Evolutionary conservation across 345 rosid species (phyloP), one percentile per base, ranked within the genome.

Genomic region (Streptanthus diversifolius): DNA sequence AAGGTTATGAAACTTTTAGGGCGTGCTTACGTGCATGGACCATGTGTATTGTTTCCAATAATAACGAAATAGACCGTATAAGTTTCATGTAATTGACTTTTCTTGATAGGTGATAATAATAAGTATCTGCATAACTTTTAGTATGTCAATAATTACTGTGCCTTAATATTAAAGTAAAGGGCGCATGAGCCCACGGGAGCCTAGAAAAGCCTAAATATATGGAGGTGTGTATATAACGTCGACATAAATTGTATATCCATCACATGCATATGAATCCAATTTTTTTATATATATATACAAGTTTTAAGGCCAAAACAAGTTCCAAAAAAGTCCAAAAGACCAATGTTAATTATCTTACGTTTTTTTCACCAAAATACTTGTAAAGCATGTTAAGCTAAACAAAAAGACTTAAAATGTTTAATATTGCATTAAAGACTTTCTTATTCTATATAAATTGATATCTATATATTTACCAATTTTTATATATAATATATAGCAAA

Each of bases 11-110:
- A 33, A 76, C 72, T 77, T 77, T 77, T 57, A 51, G 63, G 72
- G 76, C 80, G 72, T 71, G 80, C 80, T 7, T 77, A 65, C 76
- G 76, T 77, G 80, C 80, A 77, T 71, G 80, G 80, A 77, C 80
- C 80, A 77, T 77, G 66, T 76, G 66, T 55, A 45, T 17, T 49
- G 72, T 71, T 57, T 64, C 32, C 32, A 57, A 56, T 57, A 12
- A 70, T 70, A 48, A 70, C 43, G 67, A 65, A 71, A 71, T 64
- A 63, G 67, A 77, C 76, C 29, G 55, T 54, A 15, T 77, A 57
- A 30, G 25, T 65, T 77, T 77, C 72, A 65, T 58, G 68, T 8
- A 64, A 56, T 65, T 71, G 80, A 77, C 68, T 49, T 76, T 63
- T 55, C 8, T 63, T 48, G 40, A 55, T 30, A 55, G 29, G 35